These are phyloP conservation scores for Leccinum truebloodii DNA, from an alignment of 768 basidiomycete species.

Conservation along the genomic window DNA sequence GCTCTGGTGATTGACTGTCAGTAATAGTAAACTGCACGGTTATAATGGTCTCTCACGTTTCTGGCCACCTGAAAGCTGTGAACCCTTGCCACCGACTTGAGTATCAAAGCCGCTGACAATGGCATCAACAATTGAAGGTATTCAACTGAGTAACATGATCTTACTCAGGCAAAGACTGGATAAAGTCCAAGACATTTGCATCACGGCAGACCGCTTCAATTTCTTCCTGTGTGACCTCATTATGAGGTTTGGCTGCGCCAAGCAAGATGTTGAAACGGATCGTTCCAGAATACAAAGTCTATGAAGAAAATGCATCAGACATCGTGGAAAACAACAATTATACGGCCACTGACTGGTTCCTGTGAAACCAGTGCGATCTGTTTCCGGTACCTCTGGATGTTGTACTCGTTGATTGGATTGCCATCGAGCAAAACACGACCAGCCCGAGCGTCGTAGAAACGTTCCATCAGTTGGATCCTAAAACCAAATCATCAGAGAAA, in stretches of 20 bases:
- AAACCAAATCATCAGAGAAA: slow-evolving; percentile 1
- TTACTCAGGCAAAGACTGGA: slow-evolving; percentile 79
- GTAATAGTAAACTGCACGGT: neutral
- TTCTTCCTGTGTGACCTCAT: slow-evolving; percentile 83
- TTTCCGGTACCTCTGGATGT: slow-evolving; percentile 85
- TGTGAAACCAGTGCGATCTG: slow-evolving; percentile 91
- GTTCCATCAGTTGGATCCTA: slow-evolving; percentile 79
- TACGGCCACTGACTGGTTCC: slow-evolving; percentile 50
- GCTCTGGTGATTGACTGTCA: slow-evolving; percentile 36
- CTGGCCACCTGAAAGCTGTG: slow-evolving; percentile 87
- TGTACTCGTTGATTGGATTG: slow-evolving; percentile 71
- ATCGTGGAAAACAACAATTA: slow-evolving; percentile 9
- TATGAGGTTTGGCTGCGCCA: slow-evolving; percentile 73
- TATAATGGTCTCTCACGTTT: slow-evolving; percentile 54
- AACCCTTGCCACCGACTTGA: slow-evolving; percentile 87
- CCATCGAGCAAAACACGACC: slow-evolving; percentile 76
- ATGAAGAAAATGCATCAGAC: neutral
- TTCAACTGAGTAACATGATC: slow-evolving; percentile 23
- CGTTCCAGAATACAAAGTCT: slow-evolving; percentile 86
- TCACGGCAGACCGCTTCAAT: slow-evolving; percentile 82
- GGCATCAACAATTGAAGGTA: slow-evolving; percentile 10
- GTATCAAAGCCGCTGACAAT: slow-evolving; percentile 82
- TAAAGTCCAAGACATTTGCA: slow-evolving; percentile 92
- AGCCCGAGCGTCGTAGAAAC: slow-evolving; percentile 85
- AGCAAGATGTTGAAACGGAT: slow-evolving; percentile 90